A percentile compares a stretch with the other conserved stretches of the same genome.
Conservation (phyloP, 2,329 filamentous ascomycete genomes). For the Metarhizium rileyi region DNA sequence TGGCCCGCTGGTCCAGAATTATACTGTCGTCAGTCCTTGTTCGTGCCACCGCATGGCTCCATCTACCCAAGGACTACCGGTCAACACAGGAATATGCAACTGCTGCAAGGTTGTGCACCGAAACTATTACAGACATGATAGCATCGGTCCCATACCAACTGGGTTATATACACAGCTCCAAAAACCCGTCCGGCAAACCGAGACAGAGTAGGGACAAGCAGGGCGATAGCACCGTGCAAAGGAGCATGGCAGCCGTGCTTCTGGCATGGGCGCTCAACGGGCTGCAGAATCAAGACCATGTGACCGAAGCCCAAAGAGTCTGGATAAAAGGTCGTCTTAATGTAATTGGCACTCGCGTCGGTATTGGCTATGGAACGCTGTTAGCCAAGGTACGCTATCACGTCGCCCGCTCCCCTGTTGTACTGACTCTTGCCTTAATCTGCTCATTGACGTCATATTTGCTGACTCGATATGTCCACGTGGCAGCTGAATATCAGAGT, state of each 20-base stretch:
- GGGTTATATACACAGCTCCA: not conserved
- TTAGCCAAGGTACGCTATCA: not conserved
- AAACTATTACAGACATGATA: constrained; percentile 1
- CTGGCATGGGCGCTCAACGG: not conserved
- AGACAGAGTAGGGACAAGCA: not conserved
- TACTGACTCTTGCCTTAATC: not conserved
- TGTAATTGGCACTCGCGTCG: not conserved
- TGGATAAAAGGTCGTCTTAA: not conserved
- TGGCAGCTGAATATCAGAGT: not conserved
- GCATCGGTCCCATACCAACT: not conserved
- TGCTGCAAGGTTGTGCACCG: not conserved
- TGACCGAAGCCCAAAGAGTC: not conserved
- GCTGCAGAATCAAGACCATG: not conserved
- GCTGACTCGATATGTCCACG: not conserved
- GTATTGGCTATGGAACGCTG: not conserved
- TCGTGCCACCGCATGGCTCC: not conserved
- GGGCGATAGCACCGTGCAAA: not conserved
- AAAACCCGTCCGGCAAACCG: not conserved
- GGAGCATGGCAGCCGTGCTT: not conserved
- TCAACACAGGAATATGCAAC: not conserved
- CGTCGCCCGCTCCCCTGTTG: not conserved
- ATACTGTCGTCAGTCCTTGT: not conserved
- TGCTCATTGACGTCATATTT: not conserved
- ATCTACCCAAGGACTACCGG: not conserved
- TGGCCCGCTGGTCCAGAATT: not conserved